These are phyloP conservation scores for Barnettozyma pratensis DNA, from an alignment of 805 yeast genomes.

Conservation along the genomic window DNA sequence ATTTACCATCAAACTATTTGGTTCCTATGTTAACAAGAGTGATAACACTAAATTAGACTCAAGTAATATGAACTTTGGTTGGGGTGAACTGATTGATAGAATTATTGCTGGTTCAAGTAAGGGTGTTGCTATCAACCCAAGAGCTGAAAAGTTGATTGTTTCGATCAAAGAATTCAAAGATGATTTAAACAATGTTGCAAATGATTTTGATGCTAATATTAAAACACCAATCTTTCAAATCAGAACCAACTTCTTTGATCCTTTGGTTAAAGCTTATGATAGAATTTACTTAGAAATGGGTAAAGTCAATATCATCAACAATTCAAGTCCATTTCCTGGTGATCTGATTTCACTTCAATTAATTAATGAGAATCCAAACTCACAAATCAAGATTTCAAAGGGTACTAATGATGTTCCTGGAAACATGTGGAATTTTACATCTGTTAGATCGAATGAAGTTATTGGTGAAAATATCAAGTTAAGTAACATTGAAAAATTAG, in stretches of 20 bases:
- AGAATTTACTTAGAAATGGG: constrained; percentile 56
- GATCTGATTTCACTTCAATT: constrained; percentile 39
- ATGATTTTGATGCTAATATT: constrained; percentile 31
- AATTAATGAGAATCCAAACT: constrained; percentile 47
- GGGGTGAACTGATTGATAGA: constrained; percentile 84
- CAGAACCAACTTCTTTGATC: constrained; percentile 59
- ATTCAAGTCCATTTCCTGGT: constrained; percentile 27
- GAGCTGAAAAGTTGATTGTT: constrained; percentile 67
- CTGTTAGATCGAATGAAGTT: constrained; percentile 65
- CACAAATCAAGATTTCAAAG: constrained; percentile 52
- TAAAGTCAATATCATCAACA: constrained; percentile 32
- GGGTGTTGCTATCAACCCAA: constrained; percentile 77
- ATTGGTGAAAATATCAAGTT: constrained; percentile 69
- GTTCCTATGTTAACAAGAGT: constrained; percentile 50
- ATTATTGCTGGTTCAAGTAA: constrained; percentile 68
- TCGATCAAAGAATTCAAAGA: constrained; percentile 70
- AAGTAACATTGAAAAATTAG: constrained; percentile 46
- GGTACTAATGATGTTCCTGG: constrained; percentile 56
- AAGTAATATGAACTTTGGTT: constrained; percentile 55
- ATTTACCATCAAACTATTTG: constrained; percentile 65
- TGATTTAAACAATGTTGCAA: constrained; percentile 29
- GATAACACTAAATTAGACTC: constrained; percentile 32
- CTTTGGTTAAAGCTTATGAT: constrained; percentile 54
- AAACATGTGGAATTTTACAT: constrained; percentile 62
- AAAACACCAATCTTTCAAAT: constrained; percentile 58